These are phyloP conservation scores for Mycena chlorophos DNA, from an alignment of 768 basidiomycete species.

Conservation along the genomic window DNA sequence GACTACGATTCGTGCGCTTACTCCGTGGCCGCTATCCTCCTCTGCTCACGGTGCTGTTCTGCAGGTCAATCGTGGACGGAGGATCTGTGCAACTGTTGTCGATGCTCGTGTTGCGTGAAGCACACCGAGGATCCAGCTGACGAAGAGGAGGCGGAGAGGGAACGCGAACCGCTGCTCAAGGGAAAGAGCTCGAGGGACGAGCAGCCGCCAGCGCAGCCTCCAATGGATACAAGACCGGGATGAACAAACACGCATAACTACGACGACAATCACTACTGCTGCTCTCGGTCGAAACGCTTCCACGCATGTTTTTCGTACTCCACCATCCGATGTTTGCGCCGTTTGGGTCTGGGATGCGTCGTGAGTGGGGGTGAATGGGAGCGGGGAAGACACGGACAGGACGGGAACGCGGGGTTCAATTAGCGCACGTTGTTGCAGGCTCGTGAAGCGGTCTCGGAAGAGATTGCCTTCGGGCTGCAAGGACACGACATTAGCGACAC, in stretches of 20 bases:
- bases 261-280: not conserved
- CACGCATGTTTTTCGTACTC: conserved; percentile 81
- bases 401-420: conserved; percentile 85
- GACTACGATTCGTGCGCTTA: conserved; percentile 12
- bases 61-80: conserved; percentile 16
- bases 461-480: conserved; percentile 88
- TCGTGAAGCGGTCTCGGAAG: conserved; percentile 85
- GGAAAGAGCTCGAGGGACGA: not conserved
- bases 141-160: not conserved
- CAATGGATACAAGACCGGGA: conserved; percentile 9
- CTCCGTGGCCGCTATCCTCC: not conserved
- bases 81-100: conserved; percentile 1
- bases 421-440: conserved; percentile 83
- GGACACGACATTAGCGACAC: conserved; percentile 1
- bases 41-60: not conserved
- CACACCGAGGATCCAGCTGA: not conserved
- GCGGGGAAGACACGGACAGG: conserved; percentile 52
- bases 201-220: conserved; percentile 12
- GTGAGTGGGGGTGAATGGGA: conserved; percentile 3
- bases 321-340: conserved; percentile 49
- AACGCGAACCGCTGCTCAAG: conserved; percentile 14
- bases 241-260: not conserved
- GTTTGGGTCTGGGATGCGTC: conserved; percentile 45
- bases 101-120: conserved; percentile 1
- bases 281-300: conserved; percentile 62